These are phyloP conservation scores for Casuarina equisetifolia DNA, from an alignment of 306 rosid species.

Conservation along the genomic window DNA sequence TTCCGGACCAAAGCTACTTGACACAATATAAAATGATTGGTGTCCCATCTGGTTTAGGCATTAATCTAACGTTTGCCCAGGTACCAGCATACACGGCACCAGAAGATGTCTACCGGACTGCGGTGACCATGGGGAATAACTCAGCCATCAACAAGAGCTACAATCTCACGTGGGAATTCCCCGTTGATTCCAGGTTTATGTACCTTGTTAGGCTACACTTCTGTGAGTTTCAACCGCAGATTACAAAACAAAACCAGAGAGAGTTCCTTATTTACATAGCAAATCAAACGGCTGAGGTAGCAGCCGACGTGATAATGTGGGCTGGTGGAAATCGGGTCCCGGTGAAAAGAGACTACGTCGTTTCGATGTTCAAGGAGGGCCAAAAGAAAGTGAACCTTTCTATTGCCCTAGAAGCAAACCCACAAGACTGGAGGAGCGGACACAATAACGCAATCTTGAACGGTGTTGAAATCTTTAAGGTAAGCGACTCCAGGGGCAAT, in stretches of 20 bases:
- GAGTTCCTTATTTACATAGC: slow-evolving; percentile 33
- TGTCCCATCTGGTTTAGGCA: no score
- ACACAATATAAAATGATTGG: no score
- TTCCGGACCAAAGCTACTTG: not conserved
- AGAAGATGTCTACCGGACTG: slow-evolving; percentile 24
- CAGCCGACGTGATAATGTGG: slow-evolving; percentile 28
- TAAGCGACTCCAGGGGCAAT: not conserved
- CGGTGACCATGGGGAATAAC: not conserved
- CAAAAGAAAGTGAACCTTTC: slow-evolving; percentile 22
- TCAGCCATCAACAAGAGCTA: not conserved
- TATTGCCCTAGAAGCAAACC: slow-evolving; percentile 22
- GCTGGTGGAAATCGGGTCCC: slow-evolving; percentile 15
- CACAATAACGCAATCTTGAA: slow-evolving; percentile 29
- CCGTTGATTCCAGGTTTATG: slow-evolving; percentile 39
- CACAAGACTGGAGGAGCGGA: no score
- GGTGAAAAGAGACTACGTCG: slow-evolving; percentile 13
- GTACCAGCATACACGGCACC: slow-evolving; percentile 33
- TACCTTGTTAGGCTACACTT: slow-evolving; percentile 55
- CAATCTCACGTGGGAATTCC: slow-evolving; percentile 42
- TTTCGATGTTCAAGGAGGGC: rapidly evolving
- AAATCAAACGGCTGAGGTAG: not conserved
- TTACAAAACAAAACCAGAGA: rapidly evolving
- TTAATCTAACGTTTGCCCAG: slow-evolving; percentile 2
- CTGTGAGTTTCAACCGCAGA: slow-evolving; percentile 24
- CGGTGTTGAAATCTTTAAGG: slow-evolving; percentile 55